Conservation (phyloP, 495 filamentous ascomycete genomes). For the Aspergillus ostianus region DNA sequence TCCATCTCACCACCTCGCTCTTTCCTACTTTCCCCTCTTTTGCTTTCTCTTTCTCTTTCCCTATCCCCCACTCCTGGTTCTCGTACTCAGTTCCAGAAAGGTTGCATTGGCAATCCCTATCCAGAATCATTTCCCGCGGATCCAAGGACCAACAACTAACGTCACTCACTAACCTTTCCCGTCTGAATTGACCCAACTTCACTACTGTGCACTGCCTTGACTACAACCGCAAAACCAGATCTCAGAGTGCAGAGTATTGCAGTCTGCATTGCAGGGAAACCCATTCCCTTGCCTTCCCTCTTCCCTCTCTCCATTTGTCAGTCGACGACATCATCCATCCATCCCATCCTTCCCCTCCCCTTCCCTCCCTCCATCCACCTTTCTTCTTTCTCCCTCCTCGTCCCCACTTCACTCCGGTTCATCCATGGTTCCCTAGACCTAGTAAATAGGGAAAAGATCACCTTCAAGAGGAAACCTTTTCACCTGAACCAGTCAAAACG, state of each 20-base stretch:
- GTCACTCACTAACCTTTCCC: not conserved
- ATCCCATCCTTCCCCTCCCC: too few relatives aligned
- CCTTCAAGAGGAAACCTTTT: not conserved
- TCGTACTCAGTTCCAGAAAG: not conserved
- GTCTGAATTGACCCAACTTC: not conserved
- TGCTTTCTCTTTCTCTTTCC: not conserved
- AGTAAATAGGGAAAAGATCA: not conserved
- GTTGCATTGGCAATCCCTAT: not conserved
- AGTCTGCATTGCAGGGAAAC: not conserved
- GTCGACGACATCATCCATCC: too few relatives aligned
- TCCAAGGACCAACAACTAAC: not conserved
- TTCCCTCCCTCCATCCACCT: not conserved
- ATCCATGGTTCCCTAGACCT: not conserved
- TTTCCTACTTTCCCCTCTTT: constrained; percentile 1
- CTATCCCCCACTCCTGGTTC: not conserved
- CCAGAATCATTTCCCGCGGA: not conserved
- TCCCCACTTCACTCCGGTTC: not conserved
- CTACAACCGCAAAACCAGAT: not conserved
- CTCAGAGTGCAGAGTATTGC: not conserved
- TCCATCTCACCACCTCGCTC: not conserved
- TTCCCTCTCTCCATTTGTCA: not conserved
- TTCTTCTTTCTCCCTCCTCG: not conserved
- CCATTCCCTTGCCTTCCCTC: not conserved
- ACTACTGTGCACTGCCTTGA: not conserved
- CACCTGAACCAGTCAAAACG: not conserved